Evolutionary conservation across 805 yeast species (phyloP).

Genomic region (Ogataea paradorogensis): DNA sequence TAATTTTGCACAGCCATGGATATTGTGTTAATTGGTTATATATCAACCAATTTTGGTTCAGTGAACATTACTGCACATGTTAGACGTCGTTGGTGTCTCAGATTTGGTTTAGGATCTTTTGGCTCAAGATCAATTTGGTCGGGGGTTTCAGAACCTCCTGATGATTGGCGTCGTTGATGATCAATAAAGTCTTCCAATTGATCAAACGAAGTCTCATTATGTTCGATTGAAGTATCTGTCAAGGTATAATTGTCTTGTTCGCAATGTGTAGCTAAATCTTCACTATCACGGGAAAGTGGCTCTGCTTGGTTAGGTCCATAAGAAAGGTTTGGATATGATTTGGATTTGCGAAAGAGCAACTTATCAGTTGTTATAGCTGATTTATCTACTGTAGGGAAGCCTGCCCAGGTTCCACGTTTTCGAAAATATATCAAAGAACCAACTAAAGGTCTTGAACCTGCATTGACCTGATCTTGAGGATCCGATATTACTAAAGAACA

Average conservation of each 20-base stretch:
- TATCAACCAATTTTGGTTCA: conserved; percentile 34
- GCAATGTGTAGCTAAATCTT: background rate
- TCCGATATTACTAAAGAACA: conserved; percentile 13
- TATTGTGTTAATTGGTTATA: conserved; percentile 2
- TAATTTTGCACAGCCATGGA: conserved; percentile 2
- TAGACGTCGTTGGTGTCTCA: conserved; percentile 41
- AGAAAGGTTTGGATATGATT: conserved; percentile 9
- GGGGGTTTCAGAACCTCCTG: conserved; percentile 1
- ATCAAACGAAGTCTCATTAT: conserved; percentile 3
- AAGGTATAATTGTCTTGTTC: background rate
- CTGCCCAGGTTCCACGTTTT: conserved; percentile 11
- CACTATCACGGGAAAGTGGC: background rate
- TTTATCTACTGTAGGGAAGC: background rate
- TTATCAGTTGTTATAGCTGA: background rate
- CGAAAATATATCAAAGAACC: conserved; percentile 30
- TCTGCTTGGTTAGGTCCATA: background rate
- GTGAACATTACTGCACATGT: conserved; percentile 47
- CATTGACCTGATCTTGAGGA: background rate
- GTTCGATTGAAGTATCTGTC: background rate
- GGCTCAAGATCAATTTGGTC: background rate
- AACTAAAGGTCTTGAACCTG: conserved; percentile 29
- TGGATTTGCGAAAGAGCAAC: conserved; percentile 1
- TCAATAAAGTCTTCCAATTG: conserved; percentile 3
- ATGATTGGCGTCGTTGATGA: conserved; percentile 6
- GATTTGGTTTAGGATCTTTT: background rate